These are phyloP conservation scores for Ceratobasidium sp. DNA, from an alignment of 1,284 basidiomycete genomes.

Conservation along the genomic window DNA sequence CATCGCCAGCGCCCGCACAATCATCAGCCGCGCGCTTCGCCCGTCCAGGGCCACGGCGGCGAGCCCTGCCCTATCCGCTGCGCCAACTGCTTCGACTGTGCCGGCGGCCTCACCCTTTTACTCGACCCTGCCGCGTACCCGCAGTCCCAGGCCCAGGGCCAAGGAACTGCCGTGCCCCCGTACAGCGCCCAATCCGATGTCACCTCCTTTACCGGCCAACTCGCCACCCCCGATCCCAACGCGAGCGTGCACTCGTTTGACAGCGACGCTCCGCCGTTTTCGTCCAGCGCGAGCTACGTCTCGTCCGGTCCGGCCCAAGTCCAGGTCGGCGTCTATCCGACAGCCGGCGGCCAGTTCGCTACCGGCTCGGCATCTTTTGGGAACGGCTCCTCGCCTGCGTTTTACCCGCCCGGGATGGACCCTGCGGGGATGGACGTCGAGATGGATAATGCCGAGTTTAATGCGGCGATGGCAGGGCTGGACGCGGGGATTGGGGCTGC, in stretches of 20 bases:
- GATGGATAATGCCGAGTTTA: constrained; percentile 38
- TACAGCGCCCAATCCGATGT: constrained; percentile 3
- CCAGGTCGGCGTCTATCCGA: constrained; percentile 6
- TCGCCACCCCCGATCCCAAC: constrained; percentile 19
- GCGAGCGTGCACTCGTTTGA: constrained; percentile 25
- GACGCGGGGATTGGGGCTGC: constrained; percentile 27
- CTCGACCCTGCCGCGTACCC: constrained; percentile 13
- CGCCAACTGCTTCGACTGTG: constrained; percentile 31
- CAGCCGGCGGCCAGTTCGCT: background rate
- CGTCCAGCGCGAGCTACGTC: background rate
- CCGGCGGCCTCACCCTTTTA: constrained; percentile 35
- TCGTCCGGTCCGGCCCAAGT: background rate
- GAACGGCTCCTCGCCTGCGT: background rate
- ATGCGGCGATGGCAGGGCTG: constrained; percentile 30
- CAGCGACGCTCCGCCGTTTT: background rate
- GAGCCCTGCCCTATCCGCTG: constrained; percentile 33
- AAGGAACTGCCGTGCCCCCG: background rate
- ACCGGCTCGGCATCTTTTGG: background rate
- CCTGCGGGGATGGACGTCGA: constrained; percentile 35
- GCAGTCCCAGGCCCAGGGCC: background rate
- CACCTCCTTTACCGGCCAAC: constrained; percentile 4
- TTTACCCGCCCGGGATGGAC: constrained; percentile 13
- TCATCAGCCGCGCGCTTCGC: background rate
- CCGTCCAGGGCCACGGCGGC: constrained; percentile 33
- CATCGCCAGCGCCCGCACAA: constrained; percentile 59